Percentiles rank a stretch among this genome's conserved stretches.
Conservation (phyloP, 2,329 filamentous ascomycete species). For the Apiospora rasikravindrae region DNA sequence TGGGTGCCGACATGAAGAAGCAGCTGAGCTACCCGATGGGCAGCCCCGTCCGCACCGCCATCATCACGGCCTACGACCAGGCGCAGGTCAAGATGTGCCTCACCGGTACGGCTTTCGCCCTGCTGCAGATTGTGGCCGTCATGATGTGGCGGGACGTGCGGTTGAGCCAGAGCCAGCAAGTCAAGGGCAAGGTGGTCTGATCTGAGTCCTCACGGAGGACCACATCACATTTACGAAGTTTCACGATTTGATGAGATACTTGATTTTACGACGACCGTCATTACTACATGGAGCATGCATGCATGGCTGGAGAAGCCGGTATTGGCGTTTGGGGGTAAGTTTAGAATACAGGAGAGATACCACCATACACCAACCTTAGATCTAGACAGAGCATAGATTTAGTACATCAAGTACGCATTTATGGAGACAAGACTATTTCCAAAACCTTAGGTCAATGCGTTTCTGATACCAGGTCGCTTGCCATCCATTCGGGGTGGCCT, state of each 20-base stretch:
- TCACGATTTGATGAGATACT: background rate
- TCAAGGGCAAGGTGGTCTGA: slow-evolving; percentile 41
- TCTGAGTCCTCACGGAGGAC: background rate
- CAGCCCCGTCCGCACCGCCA: slow-evolving; percentile 38
- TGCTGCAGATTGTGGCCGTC: slow-evolving; percentile 38
- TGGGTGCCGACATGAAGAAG: slow-evolving; percentile 40
- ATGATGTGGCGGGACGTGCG: slow-evolving; percentile 39
- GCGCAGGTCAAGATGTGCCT: slow-evolving; percentile 45
- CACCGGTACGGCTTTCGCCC: slow-evolving; percentile 35
- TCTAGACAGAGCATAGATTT: slow-evolving; percentile 3
- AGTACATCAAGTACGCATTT: background rate
- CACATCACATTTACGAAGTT: background rate
- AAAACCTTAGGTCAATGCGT: background rate
- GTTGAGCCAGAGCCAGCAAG: slow-evolving; percentile 39
- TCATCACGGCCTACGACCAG: slow-evolving; percentile 41
- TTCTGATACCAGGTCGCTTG: background rate
- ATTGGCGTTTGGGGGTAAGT: background rate
- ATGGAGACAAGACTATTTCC: background rate
- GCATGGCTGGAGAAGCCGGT: background rate
- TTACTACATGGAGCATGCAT: background rate
- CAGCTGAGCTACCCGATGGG: slow-evolving; percentile 43
- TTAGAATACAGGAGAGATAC: background rate
- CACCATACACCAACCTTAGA: background rate
- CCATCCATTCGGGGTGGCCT: background rate
- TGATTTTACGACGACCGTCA: background rate